Evolutionary conservation across 371 early-diverging fungal species (phyloP), one percentile per base, ranked within the genome.

Genomic region (Blakeslea trispora): DNA sequence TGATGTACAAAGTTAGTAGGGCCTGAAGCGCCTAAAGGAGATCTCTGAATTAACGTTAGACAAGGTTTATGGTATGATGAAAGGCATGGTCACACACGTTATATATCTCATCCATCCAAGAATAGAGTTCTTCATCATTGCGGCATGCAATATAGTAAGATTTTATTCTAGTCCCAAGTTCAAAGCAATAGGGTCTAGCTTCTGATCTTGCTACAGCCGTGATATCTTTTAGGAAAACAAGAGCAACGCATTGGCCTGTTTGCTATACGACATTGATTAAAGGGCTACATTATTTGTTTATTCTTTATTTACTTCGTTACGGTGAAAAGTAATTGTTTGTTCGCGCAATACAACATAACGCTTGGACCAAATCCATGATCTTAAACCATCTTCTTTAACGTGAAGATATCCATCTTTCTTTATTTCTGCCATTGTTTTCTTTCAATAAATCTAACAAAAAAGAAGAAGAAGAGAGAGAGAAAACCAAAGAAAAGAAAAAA

Each of bases 1-100:
- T 91, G 80, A 69, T 94, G 94, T 50, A 84, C 83, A 71, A 93
- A 91, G 72, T 91, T 87, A 19, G 92, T 91, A 14, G 94, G 94
- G 40, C 77, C 81, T 46, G 92, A 91, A 41, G 84, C 87, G 72
- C 73, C 73, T 35, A 72, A 59, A 19, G 71, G 68, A 41, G 75
- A 72, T 19, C 71, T 10, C 37, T 52, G 19, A 11, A 13, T 2
- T 14, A 46, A 5, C 2, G 24, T 17, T 32, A 65, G 48, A 71
- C 57, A 43, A 82, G 82, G 19, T 84, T 82, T 31, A 81, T 72
- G 72, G 81, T 43, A 18, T 28, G 31, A 63, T 15, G 31, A 28
- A 17, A 34, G n/a, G 17, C 31, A 28, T 62, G n/a, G n/a, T n/a
- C n/a, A n/a, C n/a, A n/a, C 62, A 84, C 83, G 69, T 83, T 86